phyloP scores from a whole-genome alignment of 2,329 filamentous ascomycete species.

The Eutypella sp. region DNA sequence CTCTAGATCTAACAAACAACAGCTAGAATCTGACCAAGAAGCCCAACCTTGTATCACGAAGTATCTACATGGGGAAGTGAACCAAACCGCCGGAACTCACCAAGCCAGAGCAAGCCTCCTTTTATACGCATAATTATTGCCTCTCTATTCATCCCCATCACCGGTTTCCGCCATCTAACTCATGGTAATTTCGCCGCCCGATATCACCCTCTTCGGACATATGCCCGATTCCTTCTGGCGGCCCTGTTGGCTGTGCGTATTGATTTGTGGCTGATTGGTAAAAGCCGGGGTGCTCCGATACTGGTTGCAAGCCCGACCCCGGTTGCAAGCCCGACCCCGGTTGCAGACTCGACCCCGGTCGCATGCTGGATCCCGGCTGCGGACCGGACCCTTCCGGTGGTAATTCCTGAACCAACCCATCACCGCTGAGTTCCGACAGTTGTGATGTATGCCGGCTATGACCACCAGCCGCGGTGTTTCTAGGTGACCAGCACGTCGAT shows the following conservation, averaged over 20 bases:
- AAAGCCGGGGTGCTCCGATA: background rate
- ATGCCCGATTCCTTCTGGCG: background rate
- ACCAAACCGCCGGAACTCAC: too few species aligned
- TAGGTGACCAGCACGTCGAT: background rate
- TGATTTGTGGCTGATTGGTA: background rate
- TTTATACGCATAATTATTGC: too few species aligned
- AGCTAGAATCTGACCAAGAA: too few species aligned
- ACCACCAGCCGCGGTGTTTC: background rate
- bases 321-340: too few species aligned
- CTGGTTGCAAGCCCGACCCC: too few species aligned
- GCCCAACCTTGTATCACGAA: too few species aligned
- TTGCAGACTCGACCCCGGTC: too few species aligned
- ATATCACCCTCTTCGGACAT: background rate
- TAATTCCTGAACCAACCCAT: background rate
- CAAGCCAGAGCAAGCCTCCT: too few species aligned
- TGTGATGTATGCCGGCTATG: conserved; percentile 1
- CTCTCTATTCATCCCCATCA: too few species aligned
- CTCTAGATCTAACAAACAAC: too few species aligned
- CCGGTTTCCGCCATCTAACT: background rate
- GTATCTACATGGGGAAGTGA: too few species aligned
- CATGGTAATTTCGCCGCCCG: background rate
- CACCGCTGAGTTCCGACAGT: conserved; percentile 2
- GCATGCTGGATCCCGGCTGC: too few species aligned
- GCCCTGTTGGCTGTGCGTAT: background rate
- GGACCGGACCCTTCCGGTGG: background rate